Conservation (phyloP, 2,329 filamentous ascomycete species). For the Macrophomina tecta region DNA sequence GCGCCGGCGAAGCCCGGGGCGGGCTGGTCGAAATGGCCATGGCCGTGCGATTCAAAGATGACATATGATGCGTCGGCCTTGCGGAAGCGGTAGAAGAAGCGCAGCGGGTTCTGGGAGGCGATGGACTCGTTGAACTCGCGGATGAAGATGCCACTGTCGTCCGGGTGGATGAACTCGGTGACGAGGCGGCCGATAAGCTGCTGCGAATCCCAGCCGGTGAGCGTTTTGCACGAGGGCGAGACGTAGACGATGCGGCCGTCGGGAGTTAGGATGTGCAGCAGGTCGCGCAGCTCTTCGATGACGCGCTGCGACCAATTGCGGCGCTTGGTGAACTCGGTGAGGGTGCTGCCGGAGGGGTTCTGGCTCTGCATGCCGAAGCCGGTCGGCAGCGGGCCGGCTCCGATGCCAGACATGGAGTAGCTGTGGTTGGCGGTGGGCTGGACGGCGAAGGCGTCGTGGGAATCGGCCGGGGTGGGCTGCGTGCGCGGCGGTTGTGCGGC, state of each 20-base stretch:
- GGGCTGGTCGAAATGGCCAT: conserved; percentile 82
- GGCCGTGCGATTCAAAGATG: conserved; percentile 91
- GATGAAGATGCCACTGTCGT: conserved; percentile 82
- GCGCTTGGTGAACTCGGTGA: conserved; percentile 70
- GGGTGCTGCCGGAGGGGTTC: conserved; percentile 57
- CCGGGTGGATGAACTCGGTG: conserved; percentile 81
- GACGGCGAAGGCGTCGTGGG: conserved; percentile 37
- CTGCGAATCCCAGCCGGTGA: conserved; percentile 76
- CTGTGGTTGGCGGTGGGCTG: conserved; percentile 30
- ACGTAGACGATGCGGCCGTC: conserved; percentile 84
- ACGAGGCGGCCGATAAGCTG: conserved; percentile 79
- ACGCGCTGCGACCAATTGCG: conserved; percentile 87
- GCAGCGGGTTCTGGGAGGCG: conserved; percentile 76
- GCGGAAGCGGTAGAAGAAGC: conserved; percentile 84
- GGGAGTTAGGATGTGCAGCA: conserved; percentile 84
- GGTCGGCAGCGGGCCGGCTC: conserved; percentile 62
- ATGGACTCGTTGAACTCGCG: conserved; percentile 91
- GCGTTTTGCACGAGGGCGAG: conserved; percentile 75
- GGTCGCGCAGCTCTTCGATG: conserved; percentile 86
- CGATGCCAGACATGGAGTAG: conserved; percentile 50
- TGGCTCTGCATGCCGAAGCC: conserved; percentile 56
- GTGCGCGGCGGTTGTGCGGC: conserved; percentile 38
- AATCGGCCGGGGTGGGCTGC: conserved; percentile 33
- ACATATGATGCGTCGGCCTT: conserved; percentile 75
- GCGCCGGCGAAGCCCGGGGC: conserved; percentile 64